Conservation (phyloP, 106 monocot genomes). For the Gastrodia elata region DNA sequence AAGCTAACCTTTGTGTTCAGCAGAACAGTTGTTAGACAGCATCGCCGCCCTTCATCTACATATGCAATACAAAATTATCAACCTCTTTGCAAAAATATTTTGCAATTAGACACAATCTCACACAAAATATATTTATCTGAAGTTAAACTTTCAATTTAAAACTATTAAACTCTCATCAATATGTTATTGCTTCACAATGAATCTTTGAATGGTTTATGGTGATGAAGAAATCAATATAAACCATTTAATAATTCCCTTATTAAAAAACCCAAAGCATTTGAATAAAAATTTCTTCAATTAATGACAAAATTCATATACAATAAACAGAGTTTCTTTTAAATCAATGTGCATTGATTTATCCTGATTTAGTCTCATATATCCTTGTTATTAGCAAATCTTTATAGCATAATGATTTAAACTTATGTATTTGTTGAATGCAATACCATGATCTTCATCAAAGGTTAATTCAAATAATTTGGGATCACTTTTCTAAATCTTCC, state of each 20-base stretch:
- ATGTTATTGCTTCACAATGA: background rate
- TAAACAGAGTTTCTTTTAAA: too few species aligned
- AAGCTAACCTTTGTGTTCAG: constrained; percentile 47
- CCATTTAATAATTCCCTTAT: background rate
- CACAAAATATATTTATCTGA: background rate
- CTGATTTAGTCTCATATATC: too few species aligned
- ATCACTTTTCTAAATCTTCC: too few species aligned
- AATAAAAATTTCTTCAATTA: too few species aligned
- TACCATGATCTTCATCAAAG: too few species aligned
- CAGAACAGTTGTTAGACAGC: constrained; percentile 50
- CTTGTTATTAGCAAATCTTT: too few species aligned
- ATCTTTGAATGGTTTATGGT: background rate
- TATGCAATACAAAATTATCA: background rate
- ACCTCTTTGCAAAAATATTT: background rate
- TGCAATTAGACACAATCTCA: background rate
- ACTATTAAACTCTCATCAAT: background rate
- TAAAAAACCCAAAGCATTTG: too few species aligned
- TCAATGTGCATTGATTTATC: too few species aligned
- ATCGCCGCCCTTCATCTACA: constrained; percentile 34
- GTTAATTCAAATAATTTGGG: too few species aligned
- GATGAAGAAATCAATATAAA: background rate
- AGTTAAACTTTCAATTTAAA: background rate
- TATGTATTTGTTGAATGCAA: too few species aligned
- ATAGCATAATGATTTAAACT: too few species aligned
- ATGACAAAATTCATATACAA: too few species aligned